Conservation (phyloP, 768 basidiomycete species). For the Lactarius indigo region DNA sequence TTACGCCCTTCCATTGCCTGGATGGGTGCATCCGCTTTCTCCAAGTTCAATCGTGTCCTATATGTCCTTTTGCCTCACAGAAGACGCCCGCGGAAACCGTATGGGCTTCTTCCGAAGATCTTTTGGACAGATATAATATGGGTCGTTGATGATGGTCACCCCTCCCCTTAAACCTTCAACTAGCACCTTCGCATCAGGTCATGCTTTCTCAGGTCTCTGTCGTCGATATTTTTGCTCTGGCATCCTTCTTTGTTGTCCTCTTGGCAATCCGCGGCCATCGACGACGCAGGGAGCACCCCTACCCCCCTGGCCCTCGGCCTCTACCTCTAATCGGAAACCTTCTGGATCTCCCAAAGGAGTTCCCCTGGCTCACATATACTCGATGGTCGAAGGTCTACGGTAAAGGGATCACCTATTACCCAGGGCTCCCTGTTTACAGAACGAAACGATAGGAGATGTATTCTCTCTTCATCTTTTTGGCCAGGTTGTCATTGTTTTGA, state of each 20-base stretch:
- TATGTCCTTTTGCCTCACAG: background rate
- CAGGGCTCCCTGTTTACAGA: background rate
- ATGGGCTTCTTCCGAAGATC: background rate
- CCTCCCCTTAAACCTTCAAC: background rate
- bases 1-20: background rate
- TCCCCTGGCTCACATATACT: constrained; percentile 1
- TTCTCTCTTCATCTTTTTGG: constrained; percentile 37
- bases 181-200: background rate
- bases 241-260: background rate
- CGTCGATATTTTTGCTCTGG: background rate
- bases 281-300: background rate
- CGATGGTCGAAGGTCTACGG: background rate
- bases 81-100: background rate
- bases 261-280: background rate
- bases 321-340: constrained; percentile 3
- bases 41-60: background rate
- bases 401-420: background rate
- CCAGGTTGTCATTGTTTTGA: constrained; percentile 48
- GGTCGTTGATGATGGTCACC: background rate
- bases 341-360: constrained; percentile 4
- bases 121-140: background rate
- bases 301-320: constrained; percentile 2
- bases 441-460: background rate
- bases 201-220: background rate
- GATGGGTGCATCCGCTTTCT: background rate